A percentile compares a stretch with the other conserved stretches of the same genome.
These are phyloP conservation scores for Polyporus tsugae DNA, from an alignment of 1,284 basidiomycete species.

Conservation along the genomic window DNA sequence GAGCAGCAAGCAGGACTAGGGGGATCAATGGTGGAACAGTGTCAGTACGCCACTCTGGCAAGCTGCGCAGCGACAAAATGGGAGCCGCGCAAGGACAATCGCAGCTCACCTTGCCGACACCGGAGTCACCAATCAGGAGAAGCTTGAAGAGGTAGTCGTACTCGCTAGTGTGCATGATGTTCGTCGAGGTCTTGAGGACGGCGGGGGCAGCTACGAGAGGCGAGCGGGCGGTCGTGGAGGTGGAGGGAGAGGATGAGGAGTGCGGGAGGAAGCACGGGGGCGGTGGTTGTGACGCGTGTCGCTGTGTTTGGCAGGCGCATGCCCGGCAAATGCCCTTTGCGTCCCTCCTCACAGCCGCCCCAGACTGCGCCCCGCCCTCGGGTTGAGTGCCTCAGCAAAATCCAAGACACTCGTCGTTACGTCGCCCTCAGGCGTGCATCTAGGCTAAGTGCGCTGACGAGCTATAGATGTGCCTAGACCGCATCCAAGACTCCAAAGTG, in stretches of 20 bases:
- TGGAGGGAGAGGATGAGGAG: constrained; percentile 35
- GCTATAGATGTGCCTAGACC: neutral
- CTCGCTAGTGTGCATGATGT: constrained; percentile 86
- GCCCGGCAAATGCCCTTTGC: constrained; percentile 38
- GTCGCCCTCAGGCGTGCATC: neutral
- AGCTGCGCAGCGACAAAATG: constrained; percentile 20
- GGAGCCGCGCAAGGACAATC: constrained; percentile 19
- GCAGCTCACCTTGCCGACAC: constrained; percentile 89
- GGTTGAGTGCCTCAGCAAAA: constrained; percentile 8
- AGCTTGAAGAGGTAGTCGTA: constrained; percentile 99
- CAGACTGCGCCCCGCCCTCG: constrained; percentile 25
- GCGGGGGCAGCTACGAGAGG: constrained; percentile 29
- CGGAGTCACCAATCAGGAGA: constrained; percentile 91
- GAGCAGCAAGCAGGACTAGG: constrained; percentile 93
- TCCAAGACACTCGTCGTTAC: neutral
- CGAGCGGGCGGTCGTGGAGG: constrained; percentile 35
- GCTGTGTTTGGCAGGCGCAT: constrained; percentile 38
- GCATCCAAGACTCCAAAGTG: neutral
- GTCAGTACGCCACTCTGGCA: constrained; percentile 14
- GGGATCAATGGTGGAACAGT: neutral
- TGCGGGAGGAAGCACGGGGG: constrained; percentile 39
- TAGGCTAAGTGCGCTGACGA: neutral
- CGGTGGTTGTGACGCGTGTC: constrained; percentile 49
- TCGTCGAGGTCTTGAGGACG: constrained; percentile 28
- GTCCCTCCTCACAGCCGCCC: constrained; percentile 30